Base-by-base conservation (phyloP, 2,329 filamentous ascomycete species). In the Apiospora phragmitis region DNA sequence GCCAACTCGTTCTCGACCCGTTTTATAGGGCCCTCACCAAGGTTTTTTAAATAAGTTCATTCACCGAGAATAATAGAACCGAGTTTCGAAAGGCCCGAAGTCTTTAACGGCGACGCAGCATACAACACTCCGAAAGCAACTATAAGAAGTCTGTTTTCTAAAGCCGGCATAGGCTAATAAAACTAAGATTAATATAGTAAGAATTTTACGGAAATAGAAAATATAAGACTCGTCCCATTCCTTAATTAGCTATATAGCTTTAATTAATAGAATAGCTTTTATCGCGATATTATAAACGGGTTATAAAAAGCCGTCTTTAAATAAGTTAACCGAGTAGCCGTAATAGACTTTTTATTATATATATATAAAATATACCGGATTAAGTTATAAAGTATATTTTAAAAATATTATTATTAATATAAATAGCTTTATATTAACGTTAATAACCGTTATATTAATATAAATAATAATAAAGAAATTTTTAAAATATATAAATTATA, bases 151-250 rank as follows among this genome's bases (percentile, higher is more conserved):
- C 69, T 65, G 73, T 26, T 76, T 75, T 66, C 70, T 75, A 55
- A 68, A 65, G 49, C 73, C 70, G 51, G 71, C 69, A 29, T 75
- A 72, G 69, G 67, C 72, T 67, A 70, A 74, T 38, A 59, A 65
- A 38, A 76, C 74, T 4, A 75, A 76, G 70, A 71, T 73, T n/a
- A 76, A 76, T 51, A 71, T 76, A 70, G 65, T 9, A 41, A 66
- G 72, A 35, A 70, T 75, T 35, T 68, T 76, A 69, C 71, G 72
- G 68, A 76, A 74, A 72, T 75, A 59, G 69, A 55, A 55, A 55
- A 55, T 55, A 14, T 55, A 14, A 55, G 49, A 55, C 49, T 55
- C 24, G 55, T 72, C 35, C 9, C 68, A 72, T 62, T 26, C 47
- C 69, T 38, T 4, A 65, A 55, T 14, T 29, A 12, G 49, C 49